phyloP scores from a whole-genome alignment of 306 rosid genomes.

The Inga leiocalycina region DNA sequence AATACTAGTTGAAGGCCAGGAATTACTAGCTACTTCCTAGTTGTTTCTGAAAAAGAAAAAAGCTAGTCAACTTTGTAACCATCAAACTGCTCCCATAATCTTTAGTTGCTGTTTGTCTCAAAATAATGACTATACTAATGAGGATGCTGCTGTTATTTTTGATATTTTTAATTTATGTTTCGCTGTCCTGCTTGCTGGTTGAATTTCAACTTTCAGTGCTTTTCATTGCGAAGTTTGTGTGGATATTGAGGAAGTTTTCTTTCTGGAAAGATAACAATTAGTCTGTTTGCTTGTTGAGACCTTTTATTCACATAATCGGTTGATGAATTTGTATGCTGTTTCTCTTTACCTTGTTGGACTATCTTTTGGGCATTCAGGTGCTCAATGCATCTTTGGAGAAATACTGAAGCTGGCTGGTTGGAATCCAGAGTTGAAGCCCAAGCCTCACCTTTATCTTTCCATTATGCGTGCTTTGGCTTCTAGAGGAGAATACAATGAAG shows the following conservation, averaged over 20 bases:
- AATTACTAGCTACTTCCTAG: neutral
- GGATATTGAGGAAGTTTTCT: conserved; percentile 4
- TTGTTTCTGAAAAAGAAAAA: neutral
- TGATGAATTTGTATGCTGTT: conserved; percentile 19
- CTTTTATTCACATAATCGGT: conserved; percentile 14
- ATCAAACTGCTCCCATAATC: neutral
- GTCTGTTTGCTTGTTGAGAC: conserved; percentile 1
- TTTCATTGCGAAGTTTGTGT: neutral
- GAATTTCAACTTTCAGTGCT: conserved; percentile 8
- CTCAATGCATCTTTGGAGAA: conserved; percentile 81
- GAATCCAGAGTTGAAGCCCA: conserved; percentile 65
- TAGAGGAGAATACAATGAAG: conserved; percentile 69
- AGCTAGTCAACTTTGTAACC: conserved; percentile 2
- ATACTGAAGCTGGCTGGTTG: conserved; percentile 67
- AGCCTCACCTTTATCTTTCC: conserved; percentile 91
- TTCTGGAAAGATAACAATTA: neutral
- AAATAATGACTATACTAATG: neutral
- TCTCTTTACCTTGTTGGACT: conserved; percentile 2
- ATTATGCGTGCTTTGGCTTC: conserved; percentile 73
- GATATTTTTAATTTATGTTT: neutral
- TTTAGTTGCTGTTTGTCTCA: neutral
- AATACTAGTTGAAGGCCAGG: neutral
- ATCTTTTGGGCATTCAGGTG: conserved; percentile 51
- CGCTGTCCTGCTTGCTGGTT: conserved; percentile 2
- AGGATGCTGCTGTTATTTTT: conserved; percentile 10